Evolutionary conservation across 164 flowering plant species (phyloP).

Genomic region (Dillenia suffruticosa): DNA sequence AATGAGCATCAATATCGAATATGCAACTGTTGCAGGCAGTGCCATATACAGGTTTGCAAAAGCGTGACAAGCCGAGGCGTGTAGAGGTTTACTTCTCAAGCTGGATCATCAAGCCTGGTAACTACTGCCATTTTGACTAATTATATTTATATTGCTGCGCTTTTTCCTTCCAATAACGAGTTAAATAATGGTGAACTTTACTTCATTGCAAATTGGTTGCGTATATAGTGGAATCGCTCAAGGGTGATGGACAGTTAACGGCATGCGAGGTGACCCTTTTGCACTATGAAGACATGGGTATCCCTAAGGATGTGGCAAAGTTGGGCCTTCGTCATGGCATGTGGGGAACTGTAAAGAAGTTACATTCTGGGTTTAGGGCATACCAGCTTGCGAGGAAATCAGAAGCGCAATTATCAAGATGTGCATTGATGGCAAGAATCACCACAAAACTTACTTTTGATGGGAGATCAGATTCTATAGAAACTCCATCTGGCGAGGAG

Average conservation of each 20-base stretch:
- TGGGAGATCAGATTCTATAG: constrained; percentile 23
- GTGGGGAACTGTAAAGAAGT: constrained; percentile 97
- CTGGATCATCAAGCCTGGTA: constrained; percentile 89
- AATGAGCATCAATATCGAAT: not conserved
- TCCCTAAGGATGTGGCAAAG: constrained; percentile 95
- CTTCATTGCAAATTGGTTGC: not conserved
- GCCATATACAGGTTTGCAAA: constrained; percentile 57
- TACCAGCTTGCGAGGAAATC: constrained; percentile 70
- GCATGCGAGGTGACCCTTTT: constrained; percentile 89
- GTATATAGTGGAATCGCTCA: constrained; percentile 74
- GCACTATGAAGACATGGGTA: constrained; percentile 98
- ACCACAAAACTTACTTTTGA: constrained; percentile 57
- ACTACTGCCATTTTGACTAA: not conserved
- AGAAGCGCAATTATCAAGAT: constrained; percentile 51
- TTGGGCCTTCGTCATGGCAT: constrained; percentile 94
- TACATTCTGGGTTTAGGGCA: constrained; percentile 82
- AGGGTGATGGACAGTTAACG: constrained; percentile 76
- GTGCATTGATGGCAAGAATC: constrained; percentile 64
- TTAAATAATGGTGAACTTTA: not conserved
- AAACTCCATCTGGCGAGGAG: constrained; percentile 25
- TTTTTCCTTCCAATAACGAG: not conserved
- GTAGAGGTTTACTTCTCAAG: constrained; percentile 91
- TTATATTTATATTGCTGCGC: not conserved
- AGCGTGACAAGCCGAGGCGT: constrained; percentile 94
- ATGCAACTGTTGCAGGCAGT: constrained; percentile 53